Evolutionary conservation across 345 rosid genomes (phyloP).

Genomic region (Euphorbia pulcherrima): DNA sequence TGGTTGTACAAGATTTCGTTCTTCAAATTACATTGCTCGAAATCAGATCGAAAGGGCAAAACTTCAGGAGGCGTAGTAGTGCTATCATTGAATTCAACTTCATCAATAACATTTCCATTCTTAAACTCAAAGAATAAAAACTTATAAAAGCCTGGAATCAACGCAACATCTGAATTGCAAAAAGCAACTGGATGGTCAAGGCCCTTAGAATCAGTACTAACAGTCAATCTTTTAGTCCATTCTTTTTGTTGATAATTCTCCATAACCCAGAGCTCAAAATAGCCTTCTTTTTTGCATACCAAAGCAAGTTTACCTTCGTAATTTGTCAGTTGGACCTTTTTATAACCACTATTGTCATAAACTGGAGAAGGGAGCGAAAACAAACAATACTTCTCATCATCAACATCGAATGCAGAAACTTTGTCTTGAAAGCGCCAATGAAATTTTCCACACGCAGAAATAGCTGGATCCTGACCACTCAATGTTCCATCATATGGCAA

Average conservation of each 20-base stretch:
- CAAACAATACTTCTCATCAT: not conserved
- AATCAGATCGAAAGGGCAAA: constrained; percentile 3
- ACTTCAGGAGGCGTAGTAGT: not conserved
- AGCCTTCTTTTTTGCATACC: not conserved
- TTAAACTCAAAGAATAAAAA: constrained; percentile 10
- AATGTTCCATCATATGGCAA: not conserved
- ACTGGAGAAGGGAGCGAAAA: constrained; percentile 4
- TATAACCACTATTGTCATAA: too few relatives aligned
- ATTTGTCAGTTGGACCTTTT: not conserved
- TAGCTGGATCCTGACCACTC: not conserved
- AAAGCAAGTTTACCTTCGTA: constrained; percentile 8
- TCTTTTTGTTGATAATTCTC: not conserved
- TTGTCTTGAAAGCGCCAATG: constrained; percentile 3
- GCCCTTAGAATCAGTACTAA: not conserved
- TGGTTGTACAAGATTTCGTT: not conserved
- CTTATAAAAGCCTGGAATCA: not conserved
- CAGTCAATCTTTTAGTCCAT: not conserved
- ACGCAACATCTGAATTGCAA: not conserved
- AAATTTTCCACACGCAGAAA: not conserved
- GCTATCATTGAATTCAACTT: not conserved
- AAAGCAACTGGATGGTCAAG: not conserved
- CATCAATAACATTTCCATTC: not conserved
- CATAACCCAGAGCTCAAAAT: constrained; percentile 10
- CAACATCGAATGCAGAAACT: not conserved
- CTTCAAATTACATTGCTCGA: not conserved